phyloP scores from a whole-genome alignment of 2,329 filamentous ascomycete species.

The Monilinia laxa region DNA sequence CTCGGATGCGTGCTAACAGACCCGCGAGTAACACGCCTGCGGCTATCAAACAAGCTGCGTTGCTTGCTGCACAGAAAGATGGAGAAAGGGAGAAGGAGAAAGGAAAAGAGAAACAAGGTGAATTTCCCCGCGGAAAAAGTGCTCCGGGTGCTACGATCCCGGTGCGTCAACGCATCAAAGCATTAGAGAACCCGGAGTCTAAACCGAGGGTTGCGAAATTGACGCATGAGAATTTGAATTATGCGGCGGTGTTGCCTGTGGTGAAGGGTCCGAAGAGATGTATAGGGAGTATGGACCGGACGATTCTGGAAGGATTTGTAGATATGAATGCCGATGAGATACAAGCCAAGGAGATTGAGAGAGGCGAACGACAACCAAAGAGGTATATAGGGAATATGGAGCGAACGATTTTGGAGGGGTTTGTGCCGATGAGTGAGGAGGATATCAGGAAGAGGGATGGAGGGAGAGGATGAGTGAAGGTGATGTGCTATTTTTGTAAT shows the following conservation, averaged over 20 bases:
- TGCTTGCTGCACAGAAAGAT: background rate
- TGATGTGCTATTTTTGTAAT: background rate
- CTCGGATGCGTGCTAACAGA: background rate
- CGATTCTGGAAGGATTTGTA: background rate
- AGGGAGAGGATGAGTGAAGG: background rate
- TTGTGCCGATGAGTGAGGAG: background rate
- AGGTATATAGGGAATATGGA: constrained; percentile 24
- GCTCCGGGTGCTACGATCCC: background rate
- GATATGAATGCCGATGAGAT: background rate
- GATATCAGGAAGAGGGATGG: background rate
- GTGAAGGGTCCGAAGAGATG: background rate
- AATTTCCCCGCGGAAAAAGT: background rate
- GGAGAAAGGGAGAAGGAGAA: background rate
- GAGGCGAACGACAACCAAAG: background rate
- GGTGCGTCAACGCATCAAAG: background rate
- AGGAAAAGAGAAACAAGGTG: background rate
- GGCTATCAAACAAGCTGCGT: too few relatives aligned
- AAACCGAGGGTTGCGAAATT: too few relatives aligned
- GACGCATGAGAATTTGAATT: background rate
- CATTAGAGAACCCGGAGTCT: background rate
- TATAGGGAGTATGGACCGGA: constrained; percentile 10
- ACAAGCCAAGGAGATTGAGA: background rate
- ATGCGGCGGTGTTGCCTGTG: background rate
- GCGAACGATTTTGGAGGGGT: constrained; percentile 15
- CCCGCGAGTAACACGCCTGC: background rate